Conservation (phyloP, 2,329 filamentous ascomycete species). For the Neobulgaria alba region DNA sequence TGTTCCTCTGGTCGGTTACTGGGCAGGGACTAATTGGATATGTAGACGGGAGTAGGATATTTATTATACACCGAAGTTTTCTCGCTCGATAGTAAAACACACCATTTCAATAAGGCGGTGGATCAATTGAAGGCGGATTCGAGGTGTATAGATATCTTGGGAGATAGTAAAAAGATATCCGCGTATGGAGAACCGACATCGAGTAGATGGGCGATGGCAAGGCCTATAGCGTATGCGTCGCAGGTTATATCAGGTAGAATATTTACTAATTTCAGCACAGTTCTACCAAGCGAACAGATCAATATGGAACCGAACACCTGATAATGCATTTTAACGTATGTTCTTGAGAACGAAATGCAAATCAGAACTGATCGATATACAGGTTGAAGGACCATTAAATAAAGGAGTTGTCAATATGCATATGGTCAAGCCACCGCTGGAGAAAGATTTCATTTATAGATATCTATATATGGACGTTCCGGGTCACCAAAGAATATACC, state of each 20-base stretch:
- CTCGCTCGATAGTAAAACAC: conserved; percentile 74
- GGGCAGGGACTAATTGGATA: conserved; percentile 7
- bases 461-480: conserved; percentile 73
- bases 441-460: conserved; percentile 71
- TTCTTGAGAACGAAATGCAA: conserved; percentile 1
- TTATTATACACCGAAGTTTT: conserved; percentile 78
- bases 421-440: conserved; percentile 57
- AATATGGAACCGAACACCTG: conserved; percentile 69
- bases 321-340: conserved; percentile 76
- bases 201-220: conserved; percentile 69
- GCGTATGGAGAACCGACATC: conserved; percentile 74
- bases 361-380: conserved; percentile 21
- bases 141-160: conserved; percentile 64
- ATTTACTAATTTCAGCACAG: conserved; percentile 35
- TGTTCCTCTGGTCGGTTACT: conserved; percentile 19
- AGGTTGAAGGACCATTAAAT: conserved; percentile 70
- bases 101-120: conserved; percentile 81
- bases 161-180: conserved; percentile 64
- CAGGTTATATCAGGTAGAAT: conserved; percentile 2
- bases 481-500: conserved; percentile 56
- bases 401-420: conserved; percentile 70
- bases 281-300: conserved; percentile 60
- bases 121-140: conserved; percentile 66
- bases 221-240: conserved; percentile 46
- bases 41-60: conserved; percentile 65